Evolutionary conservation across 306 rosid genomes (phyloP).

Genomic region (Citrullus colocynthis): DNA sequence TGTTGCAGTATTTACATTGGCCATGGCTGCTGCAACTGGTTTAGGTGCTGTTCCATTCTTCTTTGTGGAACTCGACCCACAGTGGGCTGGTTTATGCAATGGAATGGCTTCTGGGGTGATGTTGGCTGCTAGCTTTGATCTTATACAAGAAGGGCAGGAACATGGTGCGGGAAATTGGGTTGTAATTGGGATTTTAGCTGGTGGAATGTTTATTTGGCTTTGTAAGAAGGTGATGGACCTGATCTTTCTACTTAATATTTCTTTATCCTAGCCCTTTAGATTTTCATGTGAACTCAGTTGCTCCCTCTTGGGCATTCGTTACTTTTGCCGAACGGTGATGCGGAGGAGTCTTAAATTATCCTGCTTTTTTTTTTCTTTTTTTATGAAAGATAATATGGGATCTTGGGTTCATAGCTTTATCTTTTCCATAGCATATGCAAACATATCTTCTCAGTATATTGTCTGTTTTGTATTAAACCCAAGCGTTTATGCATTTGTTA

Average conservation of each 20-base stretch:
- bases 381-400: not conserved
- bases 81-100: slow-evolving; percentile 96
- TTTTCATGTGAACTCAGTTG: not conserved
- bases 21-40: slow-evolving; percentile 99
- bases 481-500: not conserved
- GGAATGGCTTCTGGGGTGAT: slow-evolving; percentile 99
- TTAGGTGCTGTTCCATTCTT: slow-evolving; percentile 97
- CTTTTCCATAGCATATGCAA: not conserved
- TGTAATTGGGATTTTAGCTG: slow-evolving; percentile 71
- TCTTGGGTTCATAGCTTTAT: not conserved
- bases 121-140: slow-evolving; percentile 98
- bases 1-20: slow-evolving; percentile 80
- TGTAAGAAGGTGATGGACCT: slow-evolving; percentile 65
- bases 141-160: slow-evolving; percentile 85
- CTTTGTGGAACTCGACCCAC: slow-evolving; percentile 96
- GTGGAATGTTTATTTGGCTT: slow-evolving; percentile 84
- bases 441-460: not conserved
- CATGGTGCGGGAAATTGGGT: slow-evolving; percentile 90
- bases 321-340: not conserved
- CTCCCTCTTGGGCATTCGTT: not conserved
- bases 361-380: not conserved
- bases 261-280: not conserved
- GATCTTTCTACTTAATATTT: not conserved
- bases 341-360: not conserved
- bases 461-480: not conserved